Base-by-base conservation (phyloP, 2,329 filamentous ascomycete species). In the Pyrenophora graminea region DNA sequence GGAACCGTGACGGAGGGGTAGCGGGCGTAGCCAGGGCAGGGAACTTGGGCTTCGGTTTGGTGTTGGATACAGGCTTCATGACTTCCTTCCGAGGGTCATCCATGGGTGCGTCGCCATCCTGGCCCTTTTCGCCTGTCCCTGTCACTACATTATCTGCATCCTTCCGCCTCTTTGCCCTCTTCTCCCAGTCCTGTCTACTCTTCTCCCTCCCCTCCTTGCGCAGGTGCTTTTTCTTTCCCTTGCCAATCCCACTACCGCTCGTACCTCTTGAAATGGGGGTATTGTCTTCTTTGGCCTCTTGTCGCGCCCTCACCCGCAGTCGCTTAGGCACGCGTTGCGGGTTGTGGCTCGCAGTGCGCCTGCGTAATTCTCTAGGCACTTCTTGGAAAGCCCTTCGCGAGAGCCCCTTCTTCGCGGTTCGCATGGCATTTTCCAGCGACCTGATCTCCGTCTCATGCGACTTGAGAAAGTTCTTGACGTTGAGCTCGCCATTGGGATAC, bases 281-380 rank as follows among this genome's bases (percentile, higher is more conserved):
- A 58, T 97, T 97, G 67, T 97, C 93, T 48, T 95, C 89, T 13
- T 79, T 79, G 86, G 96, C 95, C 80, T 88, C 85, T 69, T 80
- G 79, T 63, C 79, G 82, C 1, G 91, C 91, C 60, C 88, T 82
- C 33, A 76, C 76, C 48, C 88, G 83, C 66, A 97, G 75, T 56
- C 91, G 79, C 68, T 87, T 88, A 2, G 94, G 94, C 13, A 99
- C 87, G 56, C 88, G 84, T 75, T 93, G 96, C 31, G 89, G 89
- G 81, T 99, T 97, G 75, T 99, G 94, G 71, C 91, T 96, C 17
- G 93, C 94, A 0, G 93, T 96, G 63, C 94, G 82, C 58, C 94
- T 82, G 59, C 94, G 82, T 82, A 99, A 77, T 42, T 87, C 86
- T 61, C 91, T 84, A 1, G 94, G 94, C 4, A 99, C 89, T 62